phyloP scores from a whole-genome alignment of 2,329 filamentous ascomycete species.

The Penicillium sp. region DNA sequence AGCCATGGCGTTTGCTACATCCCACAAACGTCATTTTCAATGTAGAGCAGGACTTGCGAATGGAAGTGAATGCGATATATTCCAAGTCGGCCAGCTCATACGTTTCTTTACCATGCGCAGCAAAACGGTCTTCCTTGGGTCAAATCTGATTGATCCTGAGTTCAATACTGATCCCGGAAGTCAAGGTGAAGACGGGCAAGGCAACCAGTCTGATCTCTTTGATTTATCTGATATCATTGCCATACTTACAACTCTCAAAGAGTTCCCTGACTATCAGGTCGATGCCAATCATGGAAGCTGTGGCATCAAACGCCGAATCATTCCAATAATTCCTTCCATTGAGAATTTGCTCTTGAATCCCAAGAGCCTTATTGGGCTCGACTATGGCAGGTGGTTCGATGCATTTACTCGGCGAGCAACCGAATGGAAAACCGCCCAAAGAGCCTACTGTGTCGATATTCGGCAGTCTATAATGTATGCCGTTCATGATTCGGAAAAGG shows the following conservation, averaged over 20 bases:
- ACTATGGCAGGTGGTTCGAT: conserved; percentile 13
- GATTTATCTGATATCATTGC: conserved; percentile 30
- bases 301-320: conserved; percentile 42
- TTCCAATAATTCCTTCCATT: conserved; percentile 41
- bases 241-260: conserved; percentile 40
- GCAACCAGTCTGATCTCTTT: not conserved
- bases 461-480: conserved; percentile 26
- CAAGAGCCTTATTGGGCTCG: conserved; percentile 33
- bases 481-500: not conserved
- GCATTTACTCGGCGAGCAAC: not conserved
- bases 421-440: not conserved
- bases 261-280: conserved; percentile 46
- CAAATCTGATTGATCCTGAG: conserved; percentile 38
- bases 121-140: conserved; percentile 45
- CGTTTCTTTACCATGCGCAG: conserved; percentile 44
- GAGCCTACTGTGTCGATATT: conserved; percentile 22
- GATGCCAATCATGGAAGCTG: conserved; percentile 44
- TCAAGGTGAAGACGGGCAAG: conserved; percentile 1
- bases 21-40: conserved; percentile 34
- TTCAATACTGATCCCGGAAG: conserved; percentile 16
- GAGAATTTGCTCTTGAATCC: conserved; percentile 37
- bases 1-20: conserved; percentile 15
- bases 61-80: conserved; percentile 45
- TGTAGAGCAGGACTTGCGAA: conserved; percentile 45
- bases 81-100: conserved; percentile 47